Base-by-base conservation (phyloP, 129 eudicot genomes). In the Helianthus tuberosus region DNA sequence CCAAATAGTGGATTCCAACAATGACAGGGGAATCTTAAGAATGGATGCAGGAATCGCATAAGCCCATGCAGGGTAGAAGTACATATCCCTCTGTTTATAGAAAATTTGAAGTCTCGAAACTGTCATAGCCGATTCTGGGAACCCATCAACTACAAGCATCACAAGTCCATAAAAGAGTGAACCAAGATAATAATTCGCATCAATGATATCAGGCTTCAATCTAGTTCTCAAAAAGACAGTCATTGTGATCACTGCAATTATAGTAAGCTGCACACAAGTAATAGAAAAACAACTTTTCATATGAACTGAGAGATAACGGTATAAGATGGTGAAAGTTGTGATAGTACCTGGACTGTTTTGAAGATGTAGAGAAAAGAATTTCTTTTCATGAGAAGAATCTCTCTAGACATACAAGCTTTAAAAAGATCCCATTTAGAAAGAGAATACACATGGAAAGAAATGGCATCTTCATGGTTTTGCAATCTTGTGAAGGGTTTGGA, bases 41-140 rank as follows among this genome's bases (percentile, higher is more conserved):
- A 89, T 78, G 50, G 88, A 73, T 63, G 96, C 86, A 60, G 96
- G 92, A 74, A 92, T 85, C 32, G 95, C 87, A 74, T 87, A 92
- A 8, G 91, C 90, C 98, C 98, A 92, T n/a, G 96, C 98, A 12
- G 96, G 98, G 71, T 89, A 89, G 64, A 92, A 87, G 77, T 77
- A 80, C 82, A 92, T 73, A 73, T 92, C 98, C 73, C 92, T 84
- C 43, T 92, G 98, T 74, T 89, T 89, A 77, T 84, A 92, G 72
- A 92, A 92, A 68, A 89, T 76, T 17, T 84, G 53, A 80, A 92
- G 95, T 69, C 98, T 84, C 69, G 84, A 79, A 48, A 89, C 81
- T 12, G 92, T 92, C 94, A 92, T 67, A 51, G 84, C 59, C 11
- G 83, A 51, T 81, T 92, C 98, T 9, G 98, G 94, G 38, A 89